Conservation (phyloP, 1,284 basidiomycete genomes). For the Puccinia novopanici region DNA sequence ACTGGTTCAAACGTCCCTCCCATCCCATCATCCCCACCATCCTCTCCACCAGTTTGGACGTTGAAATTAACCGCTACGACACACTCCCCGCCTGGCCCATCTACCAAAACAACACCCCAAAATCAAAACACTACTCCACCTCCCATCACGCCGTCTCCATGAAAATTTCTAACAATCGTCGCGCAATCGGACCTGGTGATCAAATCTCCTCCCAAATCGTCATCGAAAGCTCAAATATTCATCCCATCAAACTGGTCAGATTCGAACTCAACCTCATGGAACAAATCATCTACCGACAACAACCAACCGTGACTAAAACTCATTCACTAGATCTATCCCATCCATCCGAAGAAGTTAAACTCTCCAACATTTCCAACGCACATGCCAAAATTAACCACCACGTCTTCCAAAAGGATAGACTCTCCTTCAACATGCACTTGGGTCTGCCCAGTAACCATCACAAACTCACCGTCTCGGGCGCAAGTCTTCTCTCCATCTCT, state of each 20-base stretch:
- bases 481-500: conserved; percentile 20
- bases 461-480: conserved; percentile 16
- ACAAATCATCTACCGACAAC: background rate
- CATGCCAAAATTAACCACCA: conserved; percentile 26
- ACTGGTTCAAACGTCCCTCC: conserved; percentile 16
- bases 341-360: background rate
- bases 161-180: background rate
- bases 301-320: too few relatives aligned
- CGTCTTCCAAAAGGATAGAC: conserved; percentile 3
- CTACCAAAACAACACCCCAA: conserved; percentile 19
- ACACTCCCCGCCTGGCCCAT: conserved; percentile 52
- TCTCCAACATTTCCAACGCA: background rate
- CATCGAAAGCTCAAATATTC: conserved; percentile 26
- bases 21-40: conserved; percentile 32
- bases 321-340: background rate
- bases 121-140: background rate
- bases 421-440: conserved; percentile 14
- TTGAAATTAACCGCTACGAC: conserved; percentile 51
- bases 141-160: conserved; percentile 2
- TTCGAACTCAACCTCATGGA: conserved; percentile 34
- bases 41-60: conserved; percentile 3
- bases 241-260: conserved; percentile 24
- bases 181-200: conserved; percentile 32
- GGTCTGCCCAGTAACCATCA: conserved; percentile 6
- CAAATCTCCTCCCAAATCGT: conserved; percentile 19